A percentile compares a stretch with the other conserved stretches of the same genome.
Conservation (phyloP, 768 basidiomycete species). For the Mycena olivaceomarginata region DNA sequence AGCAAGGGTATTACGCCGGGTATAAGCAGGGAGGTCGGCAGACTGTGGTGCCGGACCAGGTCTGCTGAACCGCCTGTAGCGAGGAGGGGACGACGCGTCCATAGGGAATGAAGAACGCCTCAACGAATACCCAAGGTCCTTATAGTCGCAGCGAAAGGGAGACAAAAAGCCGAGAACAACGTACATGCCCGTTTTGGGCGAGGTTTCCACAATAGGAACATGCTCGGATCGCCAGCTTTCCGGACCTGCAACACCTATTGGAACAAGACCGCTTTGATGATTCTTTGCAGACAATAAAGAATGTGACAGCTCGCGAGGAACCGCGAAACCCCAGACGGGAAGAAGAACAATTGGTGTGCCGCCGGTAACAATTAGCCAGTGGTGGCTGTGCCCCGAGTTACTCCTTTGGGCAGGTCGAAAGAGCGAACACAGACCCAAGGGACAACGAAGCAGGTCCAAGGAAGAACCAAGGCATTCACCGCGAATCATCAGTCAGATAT, state of each 20-base stretch:
- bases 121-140: constrained; percentile 13
- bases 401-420: constrained; percentile 15
- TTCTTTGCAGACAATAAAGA: constrained; percentile 35
- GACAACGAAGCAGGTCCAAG: not conserved
- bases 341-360: constrained; percentile 22
- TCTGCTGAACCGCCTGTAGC: constrained; percentile 69
- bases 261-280: constrained; percentile 31
- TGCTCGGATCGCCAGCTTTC: constrained; percentile 14
- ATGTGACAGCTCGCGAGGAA: constrained; percentile 18
- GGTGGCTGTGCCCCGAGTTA: constrained; percentile 33
- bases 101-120: constrained; percentile 49
- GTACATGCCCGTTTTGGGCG: constrained; percentile 14
- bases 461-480: constrained; percentile 3
- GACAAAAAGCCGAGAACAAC: constrained; percentile 31
- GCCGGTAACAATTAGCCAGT: constrained; percentile 17
- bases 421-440: not conserved
- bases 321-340: not conserved
- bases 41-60: constrained; percentile 70
- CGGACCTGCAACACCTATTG: constrained; percentile 19
- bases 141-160: constrained; percentile 33
- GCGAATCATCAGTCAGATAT: constrained; percentile 11
- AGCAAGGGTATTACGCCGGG: constrained; percentile 66
- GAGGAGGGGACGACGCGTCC: constrained; percentile 70
- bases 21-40: constrained; percentile 70
- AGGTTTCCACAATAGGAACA: constrained; percentile 37